Percentiles rank a stretch among this genome's conserved stretches.
Conservation (phyloP, 2,329 filamentous ascomycete species). For the Sporothrix dimorphospora region DNA sequence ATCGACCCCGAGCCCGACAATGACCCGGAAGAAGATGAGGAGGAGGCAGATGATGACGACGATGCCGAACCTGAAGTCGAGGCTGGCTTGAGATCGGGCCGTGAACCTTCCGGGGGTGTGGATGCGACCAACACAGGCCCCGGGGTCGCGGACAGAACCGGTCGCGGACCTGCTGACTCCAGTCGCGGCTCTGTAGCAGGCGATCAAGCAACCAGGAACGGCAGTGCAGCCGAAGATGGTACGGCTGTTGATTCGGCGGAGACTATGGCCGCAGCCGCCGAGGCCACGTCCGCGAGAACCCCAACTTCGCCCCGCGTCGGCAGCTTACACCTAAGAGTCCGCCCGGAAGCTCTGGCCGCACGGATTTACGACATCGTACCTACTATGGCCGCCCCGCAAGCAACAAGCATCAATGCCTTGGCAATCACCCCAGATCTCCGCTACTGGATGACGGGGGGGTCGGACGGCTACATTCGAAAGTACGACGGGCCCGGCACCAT, state of each 20-base stretch:
- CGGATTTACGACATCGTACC: constrained; percentile 91
- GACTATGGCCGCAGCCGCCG: constrained; percentile 25
- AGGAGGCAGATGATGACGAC: constrained; percentile 40
- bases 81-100: constrained; percentile 1
- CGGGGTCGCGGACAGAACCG: not conserved
- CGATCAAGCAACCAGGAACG: constrained; percentile 31
- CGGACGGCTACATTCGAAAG: constrained; percentile 94
- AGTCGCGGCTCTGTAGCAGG: not conserved
- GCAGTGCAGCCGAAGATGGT: constrained; percentile 26
- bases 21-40: constrained; percentile 45
- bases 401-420: constrained; percentile 92
- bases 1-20: constrained; percentile 41
- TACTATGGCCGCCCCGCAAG: constrained; percentile 93
- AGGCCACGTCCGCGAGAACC: constrained; percentile 36
- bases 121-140: constrained; percentile 37
- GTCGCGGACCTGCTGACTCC: not conserved
- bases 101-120: constrained; percentile 37
- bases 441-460: constrained; percentile 92
- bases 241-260: constrained; percentile 31
- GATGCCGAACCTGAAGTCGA: constrained; percentile 47
- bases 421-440: constrained; percentile 90
- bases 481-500: constrained; percentile 95
- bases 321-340: constrained; percentile 61
- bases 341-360: constrained; percentile 78
- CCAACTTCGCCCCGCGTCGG: constrained; percentile 41